Conservation (phyloP, 1,284 basidiomycete species). For the Ustilago trichophora region DNA sequence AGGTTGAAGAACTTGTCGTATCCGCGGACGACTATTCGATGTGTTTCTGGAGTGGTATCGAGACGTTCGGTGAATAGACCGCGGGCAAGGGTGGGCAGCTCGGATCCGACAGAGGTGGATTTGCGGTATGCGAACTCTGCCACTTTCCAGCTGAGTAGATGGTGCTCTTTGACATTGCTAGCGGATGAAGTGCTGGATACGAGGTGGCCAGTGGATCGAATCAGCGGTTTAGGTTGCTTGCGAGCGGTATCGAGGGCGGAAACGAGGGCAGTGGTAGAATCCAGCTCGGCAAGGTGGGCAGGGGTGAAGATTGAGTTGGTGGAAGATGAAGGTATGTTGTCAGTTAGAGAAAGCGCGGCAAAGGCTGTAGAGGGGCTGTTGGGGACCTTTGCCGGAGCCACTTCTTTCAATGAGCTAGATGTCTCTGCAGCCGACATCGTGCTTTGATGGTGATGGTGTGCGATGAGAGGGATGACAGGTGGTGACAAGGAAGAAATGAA, state of each 20-base stretch:
- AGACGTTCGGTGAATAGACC: constrained; percentile 61
- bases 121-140: constrained; percentile 65
- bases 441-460: neutral
- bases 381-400: constrained; percentile 9
- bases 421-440: neutral
- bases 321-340: constrained; percentile 7
- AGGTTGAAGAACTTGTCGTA: constrained; percentile 99
- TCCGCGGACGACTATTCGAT: constrained; percentile 85
- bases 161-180: constrained; percentile 10
- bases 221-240: constrained; percentile 39
- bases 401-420: too few species aligned
- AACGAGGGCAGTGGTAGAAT: constrained; percentile 31
- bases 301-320: constrained; percentile 11
- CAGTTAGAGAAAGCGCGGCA: constrained; percentile 22
- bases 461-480: neutral
- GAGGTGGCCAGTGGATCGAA: constrained; percentile 41
- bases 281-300: constrained; percentile 14
- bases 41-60: constrained; percentile 50
- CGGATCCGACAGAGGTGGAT: constrained; percentile 40
- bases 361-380: constrained; percentile 37
- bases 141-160: constrained; percentile 60
- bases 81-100: constrained; percentile 62
- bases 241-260: constrained; percentile 26
- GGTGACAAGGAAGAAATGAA: neutral
- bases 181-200: neutral